Base-by-base conservation (phyloP, 352 stramenopile genomes). In the Phytophthora sp. region DNA sequence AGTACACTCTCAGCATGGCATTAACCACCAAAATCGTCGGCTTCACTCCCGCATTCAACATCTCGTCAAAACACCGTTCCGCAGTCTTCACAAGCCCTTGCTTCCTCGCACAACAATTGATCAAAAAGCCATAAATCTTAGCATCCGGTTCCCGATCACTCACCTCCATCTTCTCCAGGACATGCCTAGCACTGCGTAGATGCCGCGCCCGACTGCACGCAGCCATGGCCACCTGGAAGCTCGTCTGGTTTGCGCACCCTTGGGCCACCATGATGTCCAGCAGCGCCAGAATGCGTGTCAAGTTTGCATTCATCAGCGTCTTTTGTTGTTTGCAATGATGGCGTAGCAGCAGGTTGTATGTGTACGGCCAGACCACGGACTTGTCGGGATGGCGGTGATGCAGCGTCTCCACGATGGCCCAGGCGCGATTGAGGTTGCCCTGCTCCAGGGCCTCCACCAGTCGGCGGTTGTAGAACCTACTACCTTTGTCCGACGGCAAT, bases 171-270 rank as follows among this genome's bases (percentile, higher is more conserved):
- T 82, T 65, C 29, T 70, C 39, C 8, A 91, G 21, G 26, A 92
- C 79, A 12, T 57, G 46, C 18, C 47, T 62, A 0, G 71, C 85
- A 31, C 64, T 60, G 1, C 66, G 60, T 55, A 92, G 26, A 57
- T 86, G 66, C 8, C 76, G 61, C 7, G 61, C 59, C 8, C 76
- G 74, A 53, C 82, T 88, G 53, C 83, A 94, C 29, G 77, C 82
- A 54, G 84, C 83, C 33, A 94, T 77, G n/a, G 66, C 82, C 15
- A 86, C 86, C 60, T 94, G 79, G 51, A 91, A 91, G 54, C 77
- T 88, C 36, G 77, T 72, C 24, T 70, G 56, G 30, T 76, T 74
- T 9, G 76, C 80, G 31, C 78, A 74, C 3, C 73, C 41, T 33
- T 73, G 63, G 16, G 27, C 42, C 27, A 79, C 57, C 76, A 94